These are phyloP conservation scores for Trichophyton equinum DNA, from an alignment of 2,329 filamentous ascomycete species.

Conservation along the genomic window DNA sequence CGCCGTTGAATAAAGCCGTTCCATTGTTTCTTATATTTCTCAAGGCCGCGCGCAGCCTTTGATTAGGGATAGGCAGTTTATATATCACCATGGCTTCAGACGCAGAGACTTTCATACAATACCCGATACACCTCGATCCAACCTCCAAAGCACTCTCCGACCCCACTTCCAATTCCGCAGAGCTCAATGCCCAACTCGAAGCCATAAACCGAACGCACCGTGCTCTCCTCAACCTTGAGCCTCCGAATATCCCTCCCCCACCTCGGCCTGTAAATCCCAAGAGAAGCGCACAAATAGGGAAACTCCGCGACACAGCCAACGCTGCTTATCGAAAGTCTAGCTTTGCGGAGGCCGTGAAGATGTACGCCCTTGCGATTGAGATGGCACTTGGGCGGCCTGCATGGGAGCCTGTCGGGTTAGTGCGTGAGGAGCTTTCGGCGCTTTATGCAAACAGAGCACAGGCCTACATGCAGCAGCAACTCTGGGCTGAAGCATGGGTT, in stretches of 20 bases:
- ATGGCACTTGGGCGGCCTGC: constrained; percentile 72
- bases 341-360: constrained; percentile 60
- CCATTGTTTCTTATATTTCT: background rate
- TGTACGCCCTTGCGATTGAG: constrained; percentile 76
- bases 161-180: constrained; percentile 53
- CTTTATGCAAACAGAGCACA: constrained; percentile 82
- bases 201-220: constrained; percentile 66
- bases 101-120: constrained; percentile 51
- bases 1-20: background rate
- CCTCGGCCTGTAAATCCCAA: constrained; percentile 89
- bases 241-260: constrained; percentile 61
- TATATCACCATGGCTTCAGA: constrained; percentile 4
- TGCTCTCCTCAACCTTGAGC: constrained; percentile 55
- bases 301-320: constrained; percentile 83
- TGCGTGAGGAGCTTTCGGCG: constrained; percentile 69
- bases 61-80: background rate
- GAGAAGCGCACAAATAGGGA: constrained; percentile 72
- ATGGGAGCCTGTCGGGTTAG: constrained; percentile 78
- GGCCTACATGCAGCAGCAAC: constrained; percentile 68
- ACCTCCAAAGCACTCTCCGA: constrained; percentile 60
- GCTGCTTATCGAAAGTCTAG: constrained; percentile 64
- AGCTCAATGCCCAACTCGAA: constrained; percentile 42
- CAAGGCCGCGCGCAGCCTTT: background rate
- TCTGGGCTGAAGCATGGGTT: constrained; percentile 74
- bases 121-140: constrained; percentile 73